phyloP scores from a whole-genome alignment of 169 alveolate genomes.

The Plasmodium knowlesi region DNA sequence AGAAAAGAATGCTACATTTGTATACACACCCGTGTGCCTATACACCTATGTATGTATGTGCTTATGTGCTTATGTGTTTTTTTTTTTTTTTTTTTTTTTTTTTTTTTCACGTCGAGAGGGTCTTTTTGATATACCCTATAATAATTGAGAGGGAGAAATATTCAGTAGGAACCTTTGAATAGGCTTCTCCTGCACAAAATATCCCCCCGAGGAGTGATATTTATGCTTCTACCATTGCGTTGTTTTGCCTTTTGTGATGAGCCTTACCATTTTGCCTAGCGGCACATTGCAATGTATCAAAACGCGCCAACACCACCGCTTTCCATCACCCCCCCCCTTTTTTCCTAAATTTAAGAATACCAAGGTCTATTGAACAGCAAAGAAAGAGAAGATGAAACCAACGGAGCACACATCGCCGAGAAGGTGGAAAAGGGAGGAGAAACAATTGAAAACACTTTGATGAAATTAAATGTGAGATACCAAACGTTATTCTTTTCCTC shows the following conservation, averaged over 20 bases:
- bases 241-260: background rate
- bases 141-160: background rate
- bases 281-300: background rate
- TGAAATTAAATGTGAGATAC: conserved; percentile 88
- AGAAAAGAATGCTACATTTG: background rate
- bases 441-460: conserved; percentile 89
- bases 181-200: background rate
- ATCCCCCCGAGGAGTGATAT: background rate
- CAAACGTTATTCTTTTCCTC: conserved; percentile 90
- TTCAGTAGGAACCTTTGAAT: background rate
- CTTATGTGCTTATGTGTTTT: background rate
- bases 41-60: background rate
- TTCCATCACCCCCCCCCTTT: background rate
- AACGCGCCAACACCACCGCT: background rate
- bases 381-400: conserved; percentile 63
- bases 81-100: background rate
- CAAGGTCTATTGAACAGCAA: conserved; percentile 65
- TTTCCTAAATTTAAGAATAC: conserved; percentile 22
- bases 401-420: conserved; percentile 71
- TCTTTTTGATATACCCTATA: background rate
- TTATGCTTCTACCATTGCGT: background rate
- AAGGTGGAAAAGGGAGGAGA: conserved; percentile 91
- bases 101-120: background rate
- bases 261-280: background rate
- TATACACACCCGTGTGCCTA: background rate